Percentiles rank a stretch among this genome's conserved stretches.
These are phyloP conservation scores for Sphagnum contortum DNA, from an alignment of 225 moss, liverwort and hornwort genomes.

Conservation along the genomic window DNA sequence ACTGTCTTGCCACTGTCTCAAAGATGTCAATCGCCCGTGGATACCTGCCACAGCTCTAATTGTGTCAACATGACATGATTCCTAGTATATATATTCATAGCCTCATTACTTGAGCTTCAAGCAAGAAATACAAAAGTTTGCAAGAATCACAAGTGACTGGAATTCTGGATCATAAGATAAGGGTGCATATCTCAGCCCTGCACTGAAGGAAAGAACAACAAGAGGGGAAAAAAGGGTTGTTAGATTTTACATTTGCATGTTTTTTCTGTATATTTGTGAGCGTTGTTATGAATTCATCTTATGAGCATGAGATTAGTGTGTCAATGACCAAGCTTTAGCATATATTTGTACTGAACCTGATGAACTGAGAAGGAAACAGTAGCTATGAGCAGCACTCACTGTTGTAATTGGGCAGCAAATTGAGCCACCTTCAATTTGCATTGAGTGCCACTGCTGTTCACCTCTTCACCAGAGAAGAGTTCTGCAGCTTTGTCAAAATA, in stretches of 20 bases:
- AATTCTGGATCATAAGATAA: not conserved
- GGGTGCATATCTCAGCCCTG: too few relatives aligned
- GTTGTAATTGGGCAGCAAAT: conserved; percentile 21
- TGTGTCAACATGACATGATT: too few relatives aligned
- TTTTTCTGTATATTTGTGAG: too few relatives aligned
- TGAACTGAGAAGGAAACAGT: not conserved
- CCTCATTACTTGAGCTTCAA: not conserved
- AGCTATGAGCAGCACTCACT: conserved; percentile 4
- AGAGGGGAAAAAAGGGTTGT: too few relatives aligned
- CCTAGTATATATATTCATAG: not conserved
- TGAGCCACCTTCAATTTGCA: conserved; percentile 29
- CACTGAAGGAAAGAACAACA: too few relatives aligned
- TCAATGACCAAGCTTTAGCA: not conserved
- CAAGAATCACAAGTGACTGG: not conserved
- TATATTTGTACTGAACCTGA: not conserved
- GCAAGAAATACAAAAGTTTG: not conserved
- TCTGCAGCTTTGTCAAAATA: conserved; percentile 29
- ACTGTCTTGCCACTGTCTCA: conserved; percentile 44
- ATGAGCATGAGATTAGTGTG: not conserved
- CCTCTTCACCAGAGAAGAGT: conserved; percentile 15
- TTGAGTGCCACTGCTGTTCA: conserved; percentile 17
- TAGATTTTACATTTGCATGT: too few relatives aligned
- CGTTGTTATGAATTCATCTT: too few relatives aligned
- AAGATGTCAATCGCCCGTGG: conserved; percentile 52
- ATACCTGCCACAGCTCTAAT: conserved; percentile 20